Conservation (phyloP, 2,329 filamentous ascomycete genomes). For the Scytalidium sp. region DNA sequence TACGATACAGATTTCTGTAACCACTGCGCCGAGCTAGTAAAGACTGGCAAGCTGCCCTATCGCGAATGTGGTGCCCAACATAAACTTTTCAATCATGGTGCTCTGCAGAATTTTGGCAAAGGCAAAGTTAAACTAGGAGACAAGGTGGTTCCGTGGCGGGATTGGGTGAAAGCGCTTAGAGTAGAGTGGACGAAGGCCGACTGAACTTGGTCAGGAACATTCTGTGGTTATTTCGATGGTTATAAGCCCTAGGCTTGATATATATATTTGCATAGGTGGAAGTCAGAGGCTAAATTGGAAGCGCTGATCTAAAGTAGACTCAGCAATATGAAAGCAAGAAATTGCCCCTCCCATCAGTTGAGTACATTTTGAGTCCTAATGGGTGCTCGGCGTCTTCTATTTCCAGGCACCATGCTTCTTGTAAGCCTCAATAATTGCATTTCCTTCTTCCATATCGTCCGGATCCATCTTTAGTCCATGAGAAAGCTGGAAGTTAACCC, state of each 20-base stretch:
- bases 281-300: no score
- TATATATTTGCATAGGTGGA: no score
- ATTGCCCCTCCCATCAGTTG: no score
- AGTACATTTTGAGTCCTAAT: no score
- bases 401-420: background rate
- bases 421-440: background rate
- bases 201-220: no score
- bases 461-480: constrained; percentile 3
- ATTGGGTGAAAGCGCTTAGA: background rate
- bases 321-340: no score
- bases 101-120: background rate
- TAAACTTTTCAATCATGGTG: background rate
- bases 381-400: no score
- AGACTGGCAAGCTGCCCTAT: background rate
- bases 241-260: no score
- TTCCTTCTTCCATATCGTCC: background rate
- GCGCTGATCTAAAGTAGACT: no score
- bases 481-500: constrained; percentile 1
- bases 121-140: background rate
- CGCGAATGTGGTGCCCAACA: background rate
- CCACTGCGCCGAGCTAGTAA: background rate
- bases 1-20: background rate
- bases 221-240: no score
- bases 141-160: background rate
- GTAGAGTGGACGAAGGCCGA: background rate